Percentiles rank a stretch among this genome's conserved stretches.
phyloP scores from a whole-genome alignment of 2,329 filamentous ascomycete genomes.

The Claviceps pusilla region DNA sequence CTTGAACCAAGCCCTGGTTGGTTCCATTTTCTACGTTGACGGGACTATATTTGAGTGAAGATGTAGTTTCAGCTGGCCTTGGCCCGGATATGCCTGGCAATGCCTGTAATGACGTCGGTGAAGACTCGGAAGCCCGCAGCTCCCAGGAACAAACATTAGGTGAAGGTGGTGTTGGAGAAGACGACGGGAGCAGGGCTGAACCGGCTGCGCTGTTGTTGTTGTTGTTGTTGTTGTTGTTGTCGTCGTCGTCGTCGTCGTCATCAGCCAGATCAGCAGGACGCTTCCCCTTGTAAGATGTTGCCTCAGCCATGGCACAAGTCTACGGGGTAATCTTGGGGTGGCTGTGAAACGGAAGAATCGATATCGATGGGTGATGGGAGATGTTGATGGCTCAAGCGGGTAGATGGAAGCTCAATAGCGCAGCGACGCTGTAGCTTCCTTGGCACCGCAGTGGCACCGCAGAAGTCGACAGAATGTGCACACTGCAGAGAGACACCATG shows the following conservation, averaged over 20 bases:
- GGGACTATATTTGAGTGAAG: too few species aligned
- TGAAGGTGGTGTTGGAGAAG: not conserved
- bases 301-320: slow-evolving; percentile 3
- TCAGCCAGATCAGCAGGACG: slow-evolving; percentile 2
- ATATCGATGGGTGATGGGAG: not conserved
- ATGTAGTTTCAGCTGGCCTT: too few species aligned
- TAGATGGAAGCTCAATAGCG: not conserved
- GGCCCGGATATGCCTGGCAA: too few species aligned
- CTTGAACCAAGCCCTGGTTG: too few species aligned
- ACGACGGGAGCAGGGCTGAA: not conserved
- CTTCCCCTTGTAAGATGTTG: not conserved
- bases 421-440: not conserved
- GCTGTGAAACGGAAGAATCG: not conserved
- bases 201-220: too few species aligned
- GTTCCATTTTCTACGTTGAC: too few species aligned
- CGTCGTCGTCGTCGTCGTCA: not conserved
- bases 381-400: not conserved
- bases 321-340: not conserved
- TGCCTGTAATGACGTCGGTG: not conserved
- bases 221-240: too few species aligned
- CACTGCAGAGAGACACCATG: not conserved
- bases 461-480: not conserved
- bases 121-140: not conserved
- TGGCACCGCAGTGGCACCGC: not conserved
- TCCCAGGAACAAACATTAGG: not conserved